phyloP scores from a whole-genome alignment of 495 filamentous ascomycete species.

The Penicillium pulvis region DNA sequence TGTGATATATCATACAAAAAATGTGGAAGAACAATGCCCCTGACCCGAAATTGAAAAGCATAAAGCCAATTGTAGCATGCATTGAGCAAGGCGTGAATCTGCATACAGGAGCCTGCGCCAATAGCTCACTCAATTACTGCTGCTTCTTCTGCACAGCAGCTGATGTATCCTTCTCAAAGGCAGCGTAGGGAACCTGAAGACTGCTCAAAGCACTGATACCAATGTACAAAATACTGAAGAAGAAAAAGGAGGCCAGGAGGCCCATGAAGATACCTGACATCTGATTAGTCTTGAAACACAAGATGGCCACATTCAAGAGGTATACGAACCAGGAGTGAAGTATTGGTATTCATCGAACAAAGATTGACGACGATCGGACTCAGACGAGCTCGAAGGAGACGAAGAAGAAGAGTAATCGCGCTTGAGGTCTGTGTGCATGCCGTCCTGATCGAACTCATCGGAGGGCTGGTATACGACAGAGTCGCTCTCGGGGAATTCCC shows the following conservation, averaged over 20 bases:
- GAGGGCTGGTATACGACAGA: conserved; percentile 53
- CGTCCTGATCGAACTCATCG: conserved; percentile 48
- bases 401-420: conserved; percentile 50
- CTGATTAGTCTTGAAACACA: conserved; percentile 14
- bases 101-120: conserved; percentile 5
- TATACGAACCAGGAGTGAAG: conserved; percentile 67
- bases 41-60: conserved; percentile 11
- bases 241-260: conserved; percentile 64
- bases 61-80: conserved; percentile 21
- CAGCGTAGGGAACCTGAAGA: conserved; percentile 85
- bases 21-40: conserved; percentile 15
- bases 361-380: conserved; percentile 43
- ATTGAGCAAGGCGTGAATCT: conserved; percentile 15
- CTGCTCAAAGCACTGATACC: conserved; percentile 75
- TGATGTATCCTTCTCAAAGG: conserved; percentile 95
- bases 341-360: conserved; percentile 93
- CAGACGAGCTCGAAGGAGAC: conserved; percentile 12
- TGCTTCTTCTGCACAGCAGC: conserved; percentile 85
- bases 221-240: conserved; percentile 74
- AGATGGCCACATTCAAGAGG: background rate
- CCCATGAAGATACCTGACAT: conserved; percentile 78
- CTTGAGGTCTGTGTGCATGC: conserved; percentile 61
- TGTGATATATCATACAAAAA: conserved; percentile 32
- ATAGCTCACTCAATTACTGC: conserved; percentile 39
- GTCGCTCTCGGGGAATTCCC: conserved; percentile 42